Percentiles rank a stretch among this genome's conserved stretches.
Evolutionary conservation across 805 yeast species (phyloP).

Genomic region (Naumovozyma baii): DNA sequence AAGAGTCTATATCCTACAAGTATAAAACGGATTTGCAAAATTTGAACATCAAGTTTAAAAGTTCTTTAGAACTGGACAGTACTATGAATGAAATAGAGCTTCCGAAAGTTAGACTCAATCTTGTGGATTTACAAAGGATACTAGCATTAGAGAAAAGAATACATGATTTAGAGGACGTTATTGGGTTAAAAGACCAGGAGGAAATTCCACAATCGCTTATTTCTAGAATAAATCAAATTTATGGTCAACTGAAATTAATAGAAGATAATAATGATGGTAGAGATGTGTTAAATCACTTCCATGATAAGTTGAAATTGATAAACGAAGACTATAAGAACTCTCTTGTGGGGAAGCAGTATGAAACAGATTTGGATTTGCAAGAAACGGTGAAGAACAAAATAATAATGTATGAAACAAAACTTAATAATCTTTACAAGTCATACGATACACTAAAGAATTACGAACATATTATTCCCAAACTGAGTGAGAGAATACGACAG

Average conservation of each 20-base stretch:
- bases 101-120: conserved; percentile 3
- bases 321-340: conserved; percentile 22
- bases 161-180: conserved; percentile 12
- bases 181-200: conserved; percentile 5
- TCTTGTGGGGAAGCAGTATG: conserved; percentile 10
- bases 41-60: too few species aligned
- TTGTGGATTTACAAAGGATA: conserved; percentile 6
- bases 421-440: conserved; percentile 13
- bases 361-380: conserved; percentile 5
- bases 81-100: not conserved
- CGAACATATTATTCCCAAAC: conserved; percentile 18
- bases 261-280: conserved; percentile 15
- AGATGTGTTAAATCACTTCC: conserved; percentile 11
- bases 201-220: conserved; percentile 8
- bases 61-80: too few species aligned
- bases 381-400: conserved; percentile 10
- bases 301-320: conserved; percentile 15
- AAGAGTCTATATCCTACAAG: not conserved
- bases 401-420: conserved; percentile 15
- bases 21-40: too few species aligned
- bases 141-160: conserved; percentile 13
- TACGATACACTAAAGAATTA: conserved; percentile 12
- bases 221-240: conserved; percentile 24
- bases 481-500: conserved; percentile 21
- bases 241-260: conserved; percentile 23